phyloP scores from a whole-genome alignment of 305 asterid species.

The Solanum hybrid region DNA sequence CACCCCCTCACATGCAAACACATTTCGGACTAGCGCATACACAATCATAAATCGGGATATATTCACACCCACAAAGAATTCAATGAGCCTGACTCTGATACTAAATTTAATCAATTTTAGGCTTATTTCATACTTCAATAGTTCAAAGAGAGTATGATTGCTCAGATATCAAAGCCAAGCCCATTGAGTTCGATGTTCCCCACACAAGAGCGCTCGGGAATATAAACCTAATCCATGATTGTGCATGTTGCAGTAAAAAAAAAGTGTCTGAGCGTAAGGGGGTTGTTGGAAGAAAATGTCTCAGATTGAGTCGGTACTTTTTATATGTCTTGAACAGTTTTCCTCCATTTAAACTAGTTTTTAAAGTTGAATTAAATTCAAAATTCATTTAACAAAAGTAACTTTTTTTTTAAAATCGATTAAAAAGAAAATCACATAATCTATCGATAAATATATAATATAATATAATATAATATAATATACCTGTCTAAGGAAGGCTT shows the following conservation, averaged over 20 bases:
- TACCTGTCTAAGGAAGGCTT: constrained; percentile 62
- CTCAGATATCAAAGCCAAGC: not conserved
- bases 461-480: not conserved
- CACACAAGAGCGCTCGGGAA: not conserved
- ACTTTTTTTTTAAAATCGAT: not conserved
- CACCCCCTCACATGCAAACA: not conserved
- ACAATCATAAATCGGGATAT: no score
- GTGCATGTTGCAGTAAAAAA: not conserved
- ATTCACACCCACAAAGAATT: no score
- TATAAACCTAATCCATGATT: not conserved
- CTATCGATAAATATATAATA: not conserved
- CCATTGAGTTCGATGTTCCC: not conserved
- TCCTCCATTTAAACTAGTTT: not conserved
- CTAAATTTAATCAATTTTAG: no score
- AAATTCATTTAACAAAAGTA: not conserved
- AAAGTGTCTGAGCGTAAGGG: not conserved
- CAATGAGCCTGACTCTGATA: no score
- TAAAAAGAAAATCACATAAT: not conserved
- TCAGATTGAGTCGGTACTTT: not conserved
- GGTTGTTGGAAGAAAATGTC: not conserved
- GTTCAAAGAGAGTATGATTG: not conserved
- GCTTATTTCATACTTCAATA: not conserved
- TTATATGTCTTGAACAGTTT: not conserved
- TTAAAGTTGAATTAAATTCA: not conserved
- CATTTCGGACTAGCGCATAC: not conserved